Evolutionary conservation across 2,329 filamentous ascomycete species (phyloP), one percentile per base, ranked within the genome.

Genomic region (Hypoxylon sp.): DNA sequence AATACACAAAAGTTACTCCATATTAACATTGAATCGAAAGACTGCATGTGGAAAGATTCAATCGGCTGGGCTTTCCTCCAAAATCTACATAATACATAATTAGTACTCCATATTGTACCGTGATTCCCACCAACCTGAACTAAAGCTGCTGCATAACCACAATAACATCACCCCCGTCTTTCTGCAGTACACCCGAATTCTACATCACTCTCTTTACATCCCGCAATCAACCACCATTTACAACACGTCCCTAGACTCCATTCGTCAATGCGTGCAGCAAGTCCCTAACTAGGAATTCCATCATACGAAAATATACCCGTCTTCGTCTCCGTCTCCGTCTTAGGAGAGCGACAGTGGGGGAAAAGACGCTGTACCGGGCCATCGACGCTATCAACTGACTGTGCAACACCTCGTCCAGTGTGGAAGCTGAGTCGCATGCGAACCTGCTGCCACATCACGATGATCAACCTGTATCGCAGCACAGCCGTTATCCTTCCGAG

Each of bases 371-470:
- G 29, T 20, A 45, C 36, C 29, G 34, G 43, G 25, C 25, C 23
- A 36, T 34, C 17, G 6, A 29, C 37, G n/a, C n/a, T n/a, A n/a
- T 17, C n/a, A 49, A 46, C 29, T 52, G 45, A 25, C 9, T 47
- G 44, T 47, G 23, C 19, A 30, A 20, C 35, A 40, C 29, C 35
- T 43, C 38, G 35, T 47, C 47, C 45, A 35, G 47, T 51, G 45
- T 41, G 43, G 38, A 47, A 50, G 46, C 45, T 34, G 17, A 59
- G 55, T 62, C 54, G 62, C 56, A 65, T 64, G 57, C 54, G 49
- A 53, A 60, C 46, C 43, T 60, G 36, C 53, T 57, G 55, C 60
- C 59, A 62, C 61, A 58, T 62, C 64, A 66, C 58, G 56, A 67
- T 67, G 65, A 59, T 62, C 62, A 61, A 59, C 60, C 49, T 55